Conservation (phyloP, 2,329 filamentous ascomycete genomes). For the Diaporthe capsici region DNA sequence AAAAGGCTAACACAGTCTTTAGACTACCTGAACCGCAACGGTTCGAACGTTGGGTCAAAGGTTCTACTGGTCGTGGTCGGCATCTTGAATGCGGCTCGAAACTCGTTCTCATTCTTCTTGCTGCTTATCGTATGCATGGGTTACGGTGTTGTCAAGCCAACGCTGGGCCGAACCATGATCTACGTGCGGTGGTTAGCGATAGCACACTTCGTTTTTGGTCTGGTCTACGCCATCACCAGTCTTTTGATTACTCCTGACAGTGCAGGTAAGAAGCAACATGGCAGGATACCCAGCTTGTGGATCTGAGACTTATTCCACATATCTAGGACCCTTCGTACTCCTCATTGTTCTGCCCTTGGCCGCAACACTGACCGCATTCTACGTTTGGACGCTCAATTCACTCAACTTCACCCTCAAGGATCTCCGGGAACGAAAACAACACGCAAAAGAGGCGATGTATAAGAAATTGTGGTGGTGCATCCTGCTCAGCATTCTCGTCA, state of each 20-base stretch:
- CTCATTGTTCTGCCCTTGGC: slow-evolving; percentile 94
- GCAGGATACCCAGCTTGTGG: not conserved
- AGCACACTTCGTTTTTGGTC: slow-evolving; percentile 93
- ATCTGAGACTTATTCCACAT: slow-evolving; percentile 5
- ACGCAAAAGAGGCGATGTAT: slow-evolving; percentile 95
- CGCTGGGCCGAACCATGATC: slow-evolving; percentile 92
- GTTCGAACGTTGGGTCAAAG: slow-evolving; percentile 85
- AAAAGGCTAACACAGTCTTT: slow-evolving; percentile 7
- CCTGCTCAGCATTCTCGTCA: slow-evolving; percentile 89
- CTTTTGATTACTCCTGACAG: slow-evolving; percentile 90
- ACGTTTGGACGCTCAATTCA: slow-evolving; percentile 98
- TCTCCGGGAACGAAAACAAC: slow-evolving; percentile 93
- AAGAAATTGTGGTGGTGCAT: slow-evolving; percentile 99
- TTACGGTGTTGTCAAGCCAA: slow-evolving; percentile 96
- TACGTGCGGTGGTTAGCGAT: slow-evolving; percentile 92
- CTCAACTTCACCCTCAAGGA: slow-evolving; percentile 96
- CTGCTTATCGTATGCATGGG: slow-evolving; percentile 99
- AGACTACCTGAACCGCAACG: slow-evolving; percentile 95
- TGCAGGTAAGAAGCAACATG: slow-evolving; percentile 67
- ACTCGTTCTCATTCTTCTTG: slow-evolving; percentile 98
- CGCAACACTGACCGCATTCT: slow-evolving; percentile 94
- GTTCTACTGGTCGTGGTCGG: slow-evolving; percentile 92
- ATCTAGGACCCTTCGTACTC: slow-evolving; percentile 84
- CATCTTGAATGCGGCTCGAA: slow-evolving; percentile 91
- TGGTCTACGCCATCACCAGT: slow-evolving; percentile 92